phyloP scores from a whole-genome alignment of 805 yeast species.

The Yarrowia yakushimensis region DNA sequence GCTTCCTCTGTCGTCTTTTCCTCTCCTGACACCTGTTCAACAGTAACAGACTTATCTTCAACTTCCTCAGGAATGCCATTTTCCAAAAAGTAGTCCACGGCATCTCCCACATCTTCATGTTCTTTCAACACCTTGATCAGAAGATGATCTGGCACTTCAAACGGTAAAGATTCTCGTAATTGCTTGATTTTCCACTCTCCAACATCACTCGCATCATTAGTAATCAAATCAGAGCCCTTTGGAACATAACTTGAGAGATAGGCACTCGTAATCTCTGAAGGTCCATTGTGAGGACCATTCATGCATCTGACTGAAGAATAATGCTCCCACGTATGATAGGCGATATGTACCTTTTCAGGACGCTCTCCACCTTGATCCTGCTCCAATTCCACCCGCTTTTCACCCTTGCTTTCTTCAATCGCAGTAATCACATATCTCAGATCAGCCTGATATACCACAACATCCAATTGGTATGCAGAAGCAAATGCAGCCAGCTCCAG shows the following conservation, averaged over 20 bases:
- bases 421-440: constrained; percentile 37
- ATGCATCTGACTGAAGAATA: constrained; percentile 42
- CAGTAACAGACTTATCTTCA: too few relatives aligned
- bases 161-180: neutral
- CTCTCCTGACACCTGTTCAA: neutral
- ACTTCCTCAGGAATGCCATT: constrained; percentile 10
- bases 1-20: too few relatives aligned
- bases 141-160: neutral
- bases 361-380: neutral
- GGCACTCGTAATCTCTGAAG: constrained; percentile 30
- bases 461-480: constrained; percentile 34
- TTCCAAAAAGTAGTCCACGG: constrained; percentile 5
- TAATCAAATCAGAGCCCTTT: neutral
- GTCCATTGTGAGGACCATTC: constrained; percentile 41
- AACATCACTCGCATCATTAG: neutral
- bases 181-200: constrained; percentile 24
- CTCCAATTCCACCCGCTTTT: neutral
- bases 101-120: constrained; percentile 1
- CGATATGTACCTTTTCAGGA: constrained; percentile 36
- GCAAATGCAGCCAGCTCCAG: constrained; percentile 45
- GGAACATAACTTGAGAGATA: neutral
- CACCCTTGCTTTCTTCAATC: constrained; percentile 2
- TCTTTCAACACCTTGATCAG: constrained; percentile 8
- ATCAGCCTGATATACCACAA: constrained; percentile 41
- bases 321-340: constrained; percentile 46